Evolutionary conservation across 192 early-diverging fungal genomes (phyloP).

Genomic region (Mortierella claussenii): DNA sequence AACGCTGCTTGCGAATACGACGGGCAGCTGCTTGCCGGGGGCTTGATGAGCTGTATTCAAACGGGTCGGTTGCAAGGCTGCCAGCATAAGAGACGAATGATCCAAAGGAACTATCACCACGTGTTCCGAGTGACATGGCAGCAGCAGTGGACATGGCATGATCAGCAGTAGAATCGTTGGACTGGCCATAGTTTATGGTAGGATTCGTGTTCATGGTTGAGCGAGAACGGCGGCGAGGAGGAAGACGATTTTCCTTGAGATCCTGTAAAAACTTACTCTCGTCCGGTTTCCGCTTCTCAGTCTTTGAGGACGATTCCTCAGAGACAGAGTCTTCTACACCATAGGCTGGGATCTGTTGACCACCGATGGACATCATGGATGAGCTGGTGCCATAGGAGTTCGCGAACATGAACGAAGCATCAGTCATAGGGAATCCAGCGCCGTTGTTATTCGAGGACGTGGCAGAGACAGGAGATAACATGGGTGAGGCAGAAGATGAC

Average conservation of each 20-base stretch:
- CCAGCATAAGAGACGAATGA: not conserved
- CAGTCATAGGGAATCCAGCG: conserved; percentile 8
- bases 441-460: not conserved
- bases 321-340: not conserved
- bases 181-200: not conserved
- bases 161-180: too few relatives aligned
- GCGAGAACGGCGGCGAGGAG: conserved; percentile 48
- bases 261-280: conserved; percentile 35
- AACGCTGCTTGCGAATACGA: conserved; percentile 22
- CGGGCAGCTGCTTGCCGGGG: not conserved
- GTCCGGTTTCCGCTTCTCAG: conserved; percentile 7
- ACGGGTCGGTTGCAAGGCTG: not conserved
- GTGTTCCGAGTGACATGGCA: not conserved
- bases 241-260: conserved; percentile 13
- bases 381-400: not conserved
- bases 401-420: conserved; percentile 14
- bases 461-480: conserved; percentile 7
- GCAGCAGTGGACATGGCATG: not conserved
- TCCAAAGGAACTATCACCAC: not conserved
- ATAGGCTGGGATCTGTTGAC: conserved; percentile 18
- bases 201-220: not conserved
- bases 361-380: not conserved
- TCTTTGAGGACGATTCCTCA: not conserved
- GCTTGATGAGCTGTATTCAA: conserved; percentile 1
- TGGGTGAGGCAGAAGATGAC: not conserved